A percentile compares a stretch with the other conserved stretches of the same genome.
Evolutionary conservation across 805 yeast genomes (phyloP).

Genomic region (Starmerella bombicola): DNA sequence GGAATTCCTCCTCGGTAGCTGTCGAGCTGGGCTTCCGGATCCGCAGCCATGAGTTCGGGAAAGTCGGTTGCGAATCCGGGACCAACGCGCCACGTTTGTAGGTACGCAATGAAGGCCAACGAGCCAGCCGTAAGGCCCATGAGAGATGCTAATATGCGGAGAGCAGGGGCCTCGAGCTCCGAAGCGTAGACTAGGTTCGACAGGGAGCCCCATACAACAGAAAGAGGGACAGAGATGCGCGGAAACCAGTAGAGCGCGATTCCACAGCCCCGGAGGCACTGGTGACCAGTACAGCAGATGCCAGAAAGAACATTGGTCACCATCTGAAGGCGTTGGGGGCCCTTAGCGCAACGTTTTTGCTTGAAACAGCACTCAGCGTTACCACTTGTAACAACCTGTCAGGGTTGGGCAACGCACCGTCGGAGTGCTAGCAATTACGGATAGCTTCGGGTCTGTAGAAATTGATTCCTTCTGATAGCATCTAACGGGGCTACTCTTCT

Average conservation of each 20-base stretch:
- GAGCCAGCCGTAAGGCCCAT: constrained; percentile 21
- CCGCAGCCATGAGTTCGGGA: constrained; percentile 12
- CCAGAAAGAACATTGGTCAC: too few relatives aligned
- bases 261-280: constrained; percentile 10
- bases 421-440: too few relatives aligned
- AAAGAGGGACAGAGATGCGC: constrained; percentile 23
- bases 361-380: too few relatives aligned
- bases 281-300: not conserved
- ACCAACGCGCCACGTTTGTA: constrained; percentile 23
- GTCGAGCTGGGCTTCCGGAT: not conserved
- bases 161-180: constrained; percentile 6
- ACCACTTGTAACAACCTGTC: too few relatives aligned
- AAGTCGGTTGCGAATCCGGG: constrained; percentile 29
- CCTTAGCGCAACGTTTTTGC: too few relatives aligned
- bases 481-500: too few relatives aligned
- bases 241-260: constrained; percentile 24
- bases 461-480: too few relatives aligned
- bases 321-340: too few relatives aligned
- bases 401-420: too few relatives aligned
- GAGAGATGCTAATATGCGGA: constrained; percentile 9
- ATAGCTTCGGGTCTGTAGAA: too few relatives aligned
- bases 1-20: constrained; percentile 18
- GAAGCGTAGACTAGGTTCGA: constrained; percentile 20
- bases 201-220: constrained; percentile 28
- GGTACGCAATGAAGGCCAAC: constrained; percentile 23